A percentile compares a stretch with the other conserved stretches of the same genome.
Evolutionary conservation across 768 basidiomycete genomes (phyloP).

Genomic region (Suillus subalutaceus): DNA sequence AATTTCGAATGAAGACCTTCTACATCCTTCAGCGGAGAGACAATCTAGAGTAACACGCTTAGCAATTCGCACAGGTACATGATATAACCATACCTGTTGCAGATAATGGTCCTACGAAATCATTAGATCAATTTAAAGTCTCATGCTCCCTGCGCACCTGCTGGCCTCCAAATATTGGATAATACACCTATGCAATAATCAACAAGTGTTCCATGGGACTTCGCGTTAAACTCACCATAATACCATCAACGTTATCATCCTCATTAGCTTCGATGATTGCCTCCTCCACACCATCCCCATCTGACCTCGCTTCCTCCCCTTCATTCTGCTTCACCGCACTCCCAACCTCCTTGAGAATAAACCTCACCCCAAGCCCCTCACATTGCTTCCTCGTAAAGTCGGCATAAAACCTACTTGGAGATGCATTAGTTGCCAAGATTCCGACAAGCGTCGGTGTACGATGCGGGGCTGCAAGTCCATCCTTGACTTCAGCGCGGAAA

Average conservation of each 20-base stretch:
- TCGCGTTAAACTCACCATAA: conserved; percentile 81
- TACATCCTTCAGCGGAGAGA: conserved; percentile 96
- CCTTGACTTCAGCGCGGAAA: conserved; percentile 71
- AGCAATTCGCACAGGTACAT: conserved; percentile 1
- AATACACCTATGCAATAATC: conserved; percentile 72
- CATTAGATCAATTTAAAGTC: conserved; percentile 11
- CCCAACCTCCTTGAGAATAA: conserved; percentile 70
- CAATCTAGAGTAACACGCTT: conserved; percentile 54
- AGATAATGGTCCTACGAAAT: conserved; percentile 85
- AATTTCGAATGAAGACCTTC: conserved; percentile 98
- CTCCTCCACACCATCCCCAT: conserved; percentile 93
- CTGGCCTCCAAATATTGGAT: conserved; percentile 89
- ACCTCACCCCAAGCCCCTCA: conserved; percentile 83
- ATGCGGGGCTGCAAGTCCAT: conserved; percentile 38
- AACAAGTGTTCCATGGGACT: conserved; percentile 21
- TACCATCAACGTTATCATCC: conserved; percentile 82
- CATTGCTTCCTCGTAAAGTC: conserved; percentile 94
- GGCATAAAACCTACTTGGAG: conserved; percentile 81
- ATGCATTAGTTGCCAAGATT: conserved; percentile 83
- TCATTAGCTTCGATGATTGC: conserved; percentile 96
- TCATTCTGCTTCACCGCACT: conserved; percentile 30
- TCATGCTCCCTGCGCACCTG: conserved; percentile 56
- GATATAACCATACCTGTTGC: conserved; percentile 68
- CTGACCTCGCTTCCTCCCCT: conserved; percentile 48
- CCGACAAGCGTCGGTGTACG: conserved; percentile 81